Evolutionary conservation across 2,329 filamentous ascomycete species (phyloP).

Genomic region (Aspergillus fumigatiaffinis): DNA sequence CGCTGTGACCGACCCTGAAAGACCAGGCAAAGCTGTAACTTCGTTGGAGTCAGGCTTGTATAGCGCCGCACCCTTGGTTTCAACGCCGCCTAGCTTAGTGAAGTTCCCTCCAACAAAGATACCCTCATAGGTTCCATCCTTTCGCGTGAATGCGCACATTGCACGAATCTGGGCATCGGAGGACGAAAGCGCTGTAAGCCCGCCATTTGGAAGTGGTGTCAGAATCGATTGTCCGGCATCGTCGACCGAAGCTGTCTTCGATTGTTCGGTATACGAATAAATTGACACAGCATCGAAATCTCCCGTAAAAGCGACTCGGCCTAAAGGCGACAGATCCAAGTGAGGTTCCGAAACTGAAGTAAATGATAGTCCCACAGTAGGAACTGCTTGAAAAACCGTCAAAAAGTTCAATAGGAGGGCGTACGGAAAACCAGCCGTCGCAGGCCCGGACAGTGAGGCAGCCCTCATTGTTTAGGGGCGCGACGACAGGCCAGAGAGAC

Average conservation of each 20-base stretch:
- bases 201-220: conserved; percentile 77
- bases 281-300: conserved; percentile 90
- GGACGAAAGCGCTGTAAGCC: conserved; percentile 67
- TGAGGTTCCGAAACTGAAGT: conserved; percentile 33
- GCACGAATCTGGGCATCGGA: conserved; percentile 81
- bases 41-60: conserved; percentile 70
- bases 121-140: conserved; percentile 64
- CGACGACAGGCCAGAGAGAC: conserved; percentile 32
- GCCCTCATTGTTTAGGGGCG: conserved; percentile 40
- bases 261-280: conserved; percentile 80
- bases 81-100: conserved; percentile 74
- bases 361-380: conserved; percentile 32
- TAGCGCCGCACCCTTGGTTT: conserved; percentile 74
- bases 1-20: conserved; percentile 77
- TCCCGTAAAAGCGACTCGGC: conserved; percentile 78
- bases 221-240: conserved; percentile 82
- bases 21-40: conserved; percentile 71
- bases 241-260: conserved; percentile 53
- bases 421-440: conserved; percentile 38
- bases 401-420: conserved; percentile 21
- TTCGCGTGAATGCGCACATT: conserved; percentile 75
- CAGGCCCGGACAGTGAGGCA: conserved; percentile 44
- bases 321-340: conserved; percentile 71
- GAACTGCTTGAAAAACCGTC: conserved; percentile 18
- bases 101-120: conserved; percentile 93